phyloP scores from a whole-genome alignment of 2,329 filamentous ascomycete species.

The Cercospora zeina region DNA sequence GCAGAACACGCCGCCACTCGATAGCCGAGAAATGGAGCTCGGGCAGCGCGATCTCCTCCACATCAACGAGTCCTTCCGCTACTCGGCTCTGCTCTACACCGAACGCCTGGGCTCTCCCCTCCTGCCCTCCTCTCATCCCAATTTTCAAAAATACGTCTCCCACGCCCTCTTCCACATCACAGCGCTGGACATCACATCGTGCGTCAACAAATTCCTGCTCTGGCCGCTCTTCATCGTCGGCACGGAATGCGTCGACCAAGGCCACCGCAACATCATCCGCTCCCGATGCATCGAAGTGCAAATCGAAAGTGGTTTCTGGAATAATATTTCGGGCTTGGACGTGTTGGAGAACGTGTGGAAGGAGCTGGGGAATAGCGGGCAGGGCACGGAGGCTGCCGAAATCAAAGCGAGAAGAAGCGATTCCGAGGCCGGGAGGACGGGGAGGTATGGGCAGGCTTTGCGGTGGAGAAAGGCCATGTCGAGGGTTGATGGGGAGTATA shows the following conservation, averaged over 20 bases:
- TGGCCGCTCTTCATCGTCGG: slow-evolving; percentile 93
- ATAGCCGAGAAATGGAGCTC: slow-evolving; percentile 30
- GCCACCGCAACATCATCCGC: slow-evolving; percentile 76
- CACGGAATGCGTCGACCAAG: slow-evolving; percentile 80
- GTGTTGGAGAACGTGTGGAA: slow-evolving; percentile 83
- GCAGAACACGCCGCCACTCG: slow-evolving; percentile 18
- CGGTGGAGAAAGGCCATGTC: slow-evolving; percentile 55
- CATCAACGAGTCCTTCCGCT: slow-evolving; percentile 86
- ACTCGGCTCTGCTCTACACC: slow-evolving; percentile 83
- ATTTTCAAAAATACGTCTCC: slow-evolving; percentile 80
- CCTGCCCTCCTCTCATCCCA: slow-evolving; percentile 69
- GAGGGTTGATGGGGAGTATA: slow-evolving; percentile 54
- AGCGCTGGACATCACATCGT: slow-evolving; percentile 69
- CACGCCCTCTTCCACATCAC: slow-evolving; percentile 82
- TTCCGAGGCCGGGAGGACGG: slow-evolving; percentile 30
- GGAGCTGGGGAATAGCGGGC: slow-evolving; percentile 34
- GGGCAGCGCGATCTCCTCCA: slow-evolving; percentile 72
- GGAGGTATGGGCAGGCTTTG: slow-evolving; percentile 45
- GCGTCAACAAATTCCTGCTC: slow-evolving; percentile 81
- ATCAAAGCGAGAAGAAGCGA: slow-evolving; percentile 35
- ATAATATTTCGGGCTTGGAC: slow-evolving; percentile 83
- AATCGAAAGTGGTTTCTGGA: slow-evolving; percentile 86
- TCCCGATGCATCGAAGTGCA: slow-evolving; percentile 82
- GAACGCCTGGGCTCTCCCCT: slow-evolving; percentile 80
- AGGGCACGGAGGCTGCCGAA: slow-evolving; percentile 33